These are phyloP conservation scores for Chlamydomonas asymmetrica DNA, from an alignment of 139 green algal species.

Conservation along the genomic window DNA sequence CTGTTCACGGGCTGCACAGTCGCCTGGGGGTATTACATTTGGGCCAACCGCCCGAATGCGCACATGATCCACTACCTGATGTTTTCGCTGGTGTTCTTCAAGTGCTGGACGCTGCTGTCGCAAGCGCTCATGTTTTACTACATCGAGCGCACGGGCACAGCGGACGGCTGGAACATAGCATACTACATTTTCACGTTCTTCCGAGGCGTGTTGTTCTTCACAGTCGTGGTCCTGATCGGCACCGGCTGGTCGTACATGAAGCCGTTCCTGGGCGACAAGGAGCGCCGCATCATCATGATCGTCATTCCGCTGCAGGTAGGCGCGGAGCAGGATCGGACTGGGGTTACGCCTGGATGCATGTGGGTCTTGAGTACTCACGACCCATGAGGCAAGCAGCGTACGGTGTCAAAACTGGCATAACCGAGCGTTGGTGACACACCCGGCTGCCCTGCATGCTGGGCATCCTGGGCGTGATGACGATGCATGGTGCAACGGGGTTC, in stretches of 20 bases:
- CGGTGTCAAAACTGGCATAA: no score
- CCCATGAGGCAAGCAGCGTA: no score
- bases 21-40: conserved; percentile 65
- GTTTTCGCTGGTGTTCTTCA: conserved; percentile 82
- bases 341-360: no score
- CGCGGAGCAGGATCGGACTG: no score
- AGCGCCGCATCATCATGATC: conserved; percentile 90
- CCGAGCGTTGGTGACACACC: no score
- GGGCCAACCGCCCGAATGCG: conserved; percentile 45
- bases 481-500: no score
- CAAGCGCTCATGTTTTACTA: conserved; percentile 81
- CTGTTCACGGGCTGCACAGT: conserved; percentile 62
- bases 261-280: conserved; percentile 89
- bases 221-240: conserved; percentile 91
- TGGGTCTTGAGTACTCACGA: no score
- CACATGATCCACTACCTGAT: conserved; percentile 96
- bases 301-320: conserved; percentile 91
- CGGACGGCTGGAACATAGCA: conserved; percentile 95
- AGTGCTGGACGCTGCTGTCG: conserved; percentile 84
- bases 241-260: conserved; percentile 94
- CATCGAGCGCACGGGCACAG: conserved; percentile 72
- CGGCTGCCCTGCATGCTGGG: no score
- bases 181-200: conserved; percentile 96
- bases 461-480: no score
- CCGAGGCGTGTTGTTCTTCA: conserved; percentile 92